phyloP scores from a whole-genome alignment of 768 basidiomycete genomes.

The Trametes coccinea region DNA sequence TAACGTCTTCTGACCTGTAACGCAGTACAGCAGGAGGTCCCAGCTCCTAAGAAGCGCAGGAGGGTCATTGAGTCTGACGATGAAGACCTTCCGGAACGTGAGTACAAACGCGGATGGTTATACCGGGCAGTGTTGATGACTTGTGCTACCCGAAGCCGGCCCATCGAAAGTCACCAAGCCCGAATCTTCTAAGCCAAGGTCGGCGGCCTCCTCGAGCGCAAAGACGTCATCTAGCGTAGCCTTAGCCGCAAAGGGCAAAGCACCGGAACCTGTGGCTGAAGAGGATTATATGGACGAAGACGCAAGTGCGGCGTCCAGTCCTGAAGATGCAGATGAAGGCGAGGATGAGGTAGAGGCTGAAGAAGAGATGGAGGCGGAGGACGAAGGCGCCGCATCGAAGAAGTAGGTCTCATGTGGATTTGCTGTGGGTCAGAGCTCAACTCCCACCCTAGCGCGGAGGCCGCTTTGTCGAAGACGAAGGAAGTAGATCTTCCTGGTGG shows the following conservation, averaged over 20 bases:
- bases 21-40: conserved; percentile 8
- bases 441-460: conserved; percentile 57
- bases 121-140: background rate
- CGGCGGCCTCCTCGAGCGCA: background rate
- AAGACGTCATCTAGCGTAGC: background rate
- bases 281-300: conserved; percentile 25
- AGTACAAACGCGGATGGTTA: background rate
- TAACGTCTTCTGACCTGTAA: background rate
- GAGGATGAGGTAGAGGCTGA: conserved; percentile 33
- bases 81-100: conserved; percentile 26
- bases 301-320: conserved; percentile 20
- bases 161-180: conserved; percentile 9
- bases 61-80: conserved; percentile 38
- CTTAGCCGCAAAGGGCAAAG: background rate
- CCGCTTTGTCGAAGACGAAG: conserved; percentile 54
- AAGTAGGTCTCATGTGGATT: conserved; percentile 43
- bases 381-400: conserved; percentile 60
- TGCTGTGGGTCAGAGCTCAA: background rate
- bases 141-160: background rate
- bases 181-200: background rate
- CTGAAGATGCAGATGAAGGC: conserved; percentile 36
- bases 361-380: conserved; percentile 41
- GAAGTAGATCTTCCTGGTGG: conserved; percentile 80
- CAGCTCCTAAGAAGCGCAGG: conserved; percentile 32
- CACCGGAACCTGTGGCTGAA: conserved; percentile 23